A percentile compares a stretch with the other conserved stretches of the same genome.
Conservation (phyloP, 306 rosid genomes). For the Gillenia trifoliata region DNA sequence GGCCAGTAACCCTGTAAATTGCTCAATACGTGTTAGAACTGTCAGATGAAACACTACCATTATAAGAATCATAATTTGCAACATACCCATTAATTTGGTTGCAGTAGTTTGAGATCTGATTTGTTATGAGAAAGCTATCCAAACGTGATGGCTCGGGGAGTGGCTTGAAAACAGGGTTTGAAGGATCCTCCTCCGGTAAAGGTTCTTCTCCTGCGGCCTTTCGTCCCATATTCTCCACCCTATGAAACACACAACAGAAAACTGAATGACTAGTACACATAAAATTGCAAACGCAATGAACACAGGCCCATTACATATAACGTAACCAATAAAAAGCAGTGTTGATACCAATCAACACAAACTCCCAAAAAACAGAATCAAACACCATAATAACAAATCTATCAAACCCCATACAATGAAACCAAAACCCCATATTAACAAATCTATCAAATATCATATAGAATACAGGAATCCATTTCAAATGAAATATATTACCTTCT, state of each 20-base stretch:
- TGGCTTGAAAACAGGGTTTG: slow-evolving; percentile 80
- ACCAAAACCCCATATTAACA: not conserved
- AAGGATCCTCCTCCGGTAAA: slow-evolving; percentile 94
- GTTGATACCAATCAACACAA: not conserved
- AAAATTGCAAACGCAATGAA: not conserved
- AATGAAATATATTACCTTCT: slow-evolving; percentile 56
- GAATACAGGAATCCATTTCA: not conserved
- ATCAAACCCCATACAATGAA: no score
- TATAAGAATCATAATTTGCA: not conserved
- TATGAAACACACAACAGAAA: slow-evolving; percentile 20
- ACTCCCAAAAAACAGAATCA: not conserved
- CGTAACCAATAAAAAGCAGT: not conserved
- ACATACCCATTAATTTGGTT: slow-evolving; percentile 97
- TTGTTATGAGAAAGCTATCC: slow-evolving; percentile 92
- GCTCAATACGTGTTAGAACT: not conserved
- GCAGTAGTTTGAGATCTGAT: slow-evolving; percentile 90
- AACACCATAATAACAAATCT: no score
- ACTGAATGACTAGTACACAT: not conserved
- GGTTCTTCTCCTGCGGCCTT: slow-evolving; percentile 85
- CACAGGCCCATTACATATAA: not conserved
- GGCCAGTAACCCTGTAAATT: slow-evolving; percentile 75
- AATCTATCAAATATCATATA: not conserved
- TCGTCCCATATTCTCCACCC: slow-evolving; percentile 77
- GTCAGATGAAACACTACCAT: no score
- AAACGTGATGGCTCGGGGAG: slow-evolving; percentile 88